Percentiles rank a stretch among this genome's conserved stretches.
phyloP scores from a whole-genome alignment of 2,329 filamentous ascomycete species.

The Neofusicoccum kwambonambiense region DNA sequence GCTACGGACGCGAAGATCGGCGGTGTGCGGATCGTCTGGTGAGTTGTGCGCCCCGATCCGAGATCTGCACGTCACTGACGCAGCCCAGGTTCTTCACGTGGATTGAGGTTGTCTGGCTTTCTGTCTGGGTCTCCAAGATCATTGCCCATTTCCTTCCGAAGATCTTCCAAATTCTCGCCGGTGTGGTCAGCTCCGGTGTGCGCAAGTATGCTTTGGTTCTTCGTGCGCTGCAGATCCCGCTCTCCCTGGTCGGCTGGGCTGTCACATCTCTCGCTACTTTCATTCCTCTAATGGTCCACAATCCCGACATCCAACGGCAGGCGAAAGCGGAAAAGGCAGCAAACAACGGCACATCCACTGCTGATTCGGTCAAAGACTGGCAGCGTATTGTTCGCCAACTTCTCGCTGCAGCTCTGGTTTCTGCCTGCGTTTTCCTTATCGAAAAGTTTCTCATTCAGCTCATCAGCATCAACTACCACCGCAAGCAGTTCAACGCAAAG shows the following conservation, averaged over 20 bases:
- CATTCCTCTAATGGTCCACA: constrained; percentile 32
- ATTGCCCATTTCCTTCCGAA: constrained; percentile 58
- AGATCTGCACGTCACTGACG: constrained; percentile 9
- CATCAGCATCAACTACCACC: constrained; percentile 82
- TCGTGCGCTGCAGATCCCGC: constrained; percentile 57
- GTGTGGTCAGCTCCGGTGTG: constrained; percentile 63
- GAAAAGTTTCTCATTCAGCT: constrained; percentile 79
- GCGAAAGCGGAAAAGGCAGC: constrained; percentile 12
- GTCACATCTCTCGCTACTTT: constrained; percentile 61
- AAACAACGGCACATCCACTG: background rate
- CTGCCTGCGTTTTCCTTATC: constrained; percentile 68
- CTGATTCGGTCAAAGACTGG: constrained; percentile 45
- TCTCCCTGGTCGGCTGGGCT: constrained; percentile 61
- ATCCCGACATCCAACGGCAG: constrained; percentile 30
- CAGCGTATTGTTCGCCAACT: constrained; percentile 60
- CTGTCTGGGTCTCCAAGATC: constrained; percentile 62
- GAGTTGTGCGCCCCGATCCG: background rate
- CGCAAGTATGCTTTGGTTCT: constrained; percentile 63
- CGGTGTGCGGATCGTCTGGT: constrained; percentile 55
- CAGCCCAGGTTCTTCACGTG: constrained; percentile 56
- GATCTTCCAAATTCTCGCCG: constrained; percentile 60
- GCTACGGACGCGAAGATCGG: constrained; percentile 51
- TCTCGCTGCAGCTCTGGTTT: constrained; percentile 65
- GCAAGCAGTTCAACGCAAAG: constrained; percentile 74
- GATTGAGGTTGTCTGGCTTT: constrained; percentile 64